Evolutionary conservation across 352 stramenopile genomes (phyloP).

Genomic region (Phytophthora tubulina): DNA sequence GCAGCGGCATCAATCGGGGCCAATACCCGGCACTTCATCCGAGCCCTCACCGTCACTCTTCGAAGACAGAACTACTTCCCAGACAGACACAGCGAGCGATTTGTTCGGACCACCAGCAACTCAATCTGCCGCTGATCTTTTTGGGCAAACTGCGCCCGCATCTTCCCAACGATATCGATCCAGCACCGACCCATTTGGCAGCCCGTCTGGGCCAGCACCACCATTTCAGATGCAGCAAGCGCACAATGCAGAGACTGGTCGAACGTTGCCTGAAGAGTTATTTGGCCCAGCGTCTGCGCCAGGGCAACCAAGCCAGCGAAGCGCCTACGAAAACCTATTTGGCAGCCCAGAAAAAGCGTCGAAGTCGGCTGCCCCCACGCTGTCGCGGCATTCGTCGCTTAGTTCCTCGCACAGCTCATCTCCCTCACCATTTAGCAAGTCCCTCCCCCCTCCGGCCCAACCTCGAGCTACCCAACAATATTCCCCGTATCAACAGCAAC

Average conservation of each 20-base stretch:
- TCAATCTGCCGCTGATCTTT: conserved; percentile 24
- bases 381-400: conserved; percentile 51
- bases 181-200: conserved; percentile 43
- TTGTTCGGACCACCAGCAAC: conserved; percentile 29
- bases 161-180: conserved; percentile 35
- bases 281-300: conserved; percentile 47
- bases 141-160: conserved; percentile 17
- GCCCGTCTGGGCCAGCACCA: conserved; percentile 30
- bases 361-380: conserved; percentile 12
- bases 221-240: conserved; percentile 44
- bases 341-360: conserved; percentile 38
- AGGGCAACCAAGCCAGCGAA: conserved; percentile 42
- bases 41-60: conserved; percentile 27
- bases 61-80: conserved; percentile 4
- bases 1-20: conserved; percentile 43
- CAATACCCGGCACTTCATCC: conserved; percentile 20
- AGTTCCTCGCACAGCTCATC: conserved; percentile 59
- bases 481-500: conserved; percentile 34
- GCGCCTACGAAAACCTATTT: conserved; percentile 59
- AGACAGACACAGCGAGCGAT: conserved; percentile 18
- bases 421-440: conserved; percentile 29
- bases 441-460: conserved; percentile 24
- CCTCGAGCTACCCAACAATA: conserved; percentile 34
- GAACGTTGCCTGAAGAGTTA: conserved; percentile 45
- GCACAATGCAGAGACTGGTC: conserved; percentile 29